A percentile compares a stretch with the other conserved stretches of the same genome.
phyloP scores from a whole-genome alignment of 768 basidiomycete species.

The Lactarius akahatsu region DNA sequence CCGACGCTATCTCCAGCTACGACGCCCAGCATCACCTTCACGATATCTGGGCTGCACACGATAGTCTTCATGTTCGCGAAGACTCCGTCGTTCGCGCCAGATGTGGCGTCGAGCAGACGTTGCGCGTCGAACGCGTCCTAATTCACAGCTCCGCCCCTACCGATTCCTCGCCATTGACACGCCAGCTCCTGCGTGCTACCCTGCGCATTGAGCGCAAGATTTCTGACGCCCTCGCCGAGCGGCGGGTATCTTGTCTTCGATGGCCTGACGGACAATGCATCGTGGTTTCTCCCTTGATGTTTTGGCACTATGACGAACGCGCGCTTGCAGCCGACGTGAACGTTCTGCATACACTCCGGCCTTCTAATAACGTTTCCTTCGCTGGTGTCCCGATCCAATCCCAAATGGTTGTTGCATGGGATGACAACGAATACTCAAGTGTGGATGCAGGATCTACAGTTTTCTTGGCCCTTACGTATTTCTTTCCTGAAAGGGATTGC shows the following conservation, averaged over 20 bases:
- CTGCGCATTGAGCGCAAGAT: constrained; percentile 62
- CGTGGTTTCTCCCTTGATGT: constrained; percentile 68
- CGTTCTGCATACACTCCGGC: constrained; percentile 58
- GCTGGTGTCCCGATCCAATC: constrained; percentile 65
- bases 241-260: constrained; percentile 54
- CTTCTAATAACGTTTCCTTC: constrained; percentile 53
- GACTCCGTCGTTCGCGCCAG: constrained; percentile 71
- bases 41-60: constrained; percentile 68
- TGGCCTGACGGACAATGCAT: constrained; percentile 57
- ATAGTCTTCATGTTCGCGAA: constrained; percentile 60
- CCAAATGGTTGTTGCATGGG: constrained; percentile 75
- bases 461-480: constrained; percentile 77
- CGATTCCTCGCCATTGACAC: constrained; percentile 56
- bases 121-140: constrained; percentile 77
- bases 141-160: constrained; percentile 54
- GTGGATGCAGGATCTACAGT: constrained; percentile 59
- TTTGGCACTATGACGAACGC: constrained; percentile 67
- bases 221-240: constrained; percentile 44
- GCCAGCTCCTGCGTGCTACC: constrained; percentile 59
- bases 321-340: constrained; percentile 52
- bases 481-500: constrained; percentile 77
- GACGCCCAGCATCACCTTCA: constrained; percentile 62
- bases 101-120: constrained; percentile 64
- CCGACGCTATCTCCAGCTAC: constrained; percentile 51
- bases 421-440: constrained; percentile 51